phyloP scores from a whole-genome alignment of 2,329 filamentous ascomycete genomes.

The Xylariaceae sp. region DNA sequence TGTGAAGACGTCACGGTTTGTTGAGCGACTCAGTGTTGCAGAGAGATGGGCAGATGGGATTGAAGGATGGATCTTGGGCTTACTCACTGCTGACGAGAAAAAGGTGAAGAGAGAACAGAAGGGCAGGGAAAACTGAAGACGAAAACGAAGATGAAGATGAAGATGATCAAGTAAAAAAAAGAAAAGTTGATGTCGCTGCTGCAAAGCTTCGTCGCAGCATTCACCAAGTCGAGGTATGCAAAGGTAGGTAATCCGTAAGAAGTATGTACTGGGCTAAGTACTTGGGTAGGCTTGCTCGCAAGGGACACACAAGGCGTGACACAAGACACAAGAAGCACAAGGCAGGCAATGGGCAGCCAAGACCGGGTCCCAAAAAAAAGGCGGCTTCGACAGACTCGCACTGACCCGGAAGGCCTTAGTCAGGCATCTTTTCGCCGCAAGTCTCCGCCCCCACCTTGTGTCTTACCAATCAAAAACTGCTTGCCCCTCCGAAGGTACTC shows the following conservation, averaged over 20 bases:
- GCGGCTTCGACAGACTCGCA: neutral
- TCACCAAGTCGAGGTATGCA: neutral
- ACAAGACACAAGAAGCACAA: neutral
- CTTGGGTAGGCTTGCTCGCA: no score
- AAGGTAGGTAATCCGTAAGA: neutral
- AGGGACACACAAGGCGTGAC: neutral
- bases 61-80: neutral
- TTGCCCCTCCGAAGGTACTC: neutral
- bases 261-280: no score
- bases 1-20: neutral
- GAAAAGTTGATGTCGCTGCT: constrained; percentile 6
- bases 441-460: neutral
- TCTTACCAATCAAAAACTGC: neutral
- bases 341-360: neutral
- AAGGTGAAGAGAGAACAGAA: neutral
- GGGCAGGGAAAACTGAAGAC: no score
- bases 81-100: neutral
- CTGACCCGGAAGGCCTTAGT: neutral
- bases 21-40: no score
- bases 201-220: constrained; percentile 6
- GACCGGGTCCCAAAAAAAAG: neutral
- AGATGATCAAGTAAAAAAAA: constrained; percentile 2
- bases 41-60: neutral
- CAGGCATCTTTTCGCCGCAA: neutral
- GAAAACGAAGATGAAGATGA: neutral